These are phyloP conservation scores for Toxoplasma gondii DNA, from an alignment of 169 alveolate genomes.

Conservation along the genomic window DNA sequence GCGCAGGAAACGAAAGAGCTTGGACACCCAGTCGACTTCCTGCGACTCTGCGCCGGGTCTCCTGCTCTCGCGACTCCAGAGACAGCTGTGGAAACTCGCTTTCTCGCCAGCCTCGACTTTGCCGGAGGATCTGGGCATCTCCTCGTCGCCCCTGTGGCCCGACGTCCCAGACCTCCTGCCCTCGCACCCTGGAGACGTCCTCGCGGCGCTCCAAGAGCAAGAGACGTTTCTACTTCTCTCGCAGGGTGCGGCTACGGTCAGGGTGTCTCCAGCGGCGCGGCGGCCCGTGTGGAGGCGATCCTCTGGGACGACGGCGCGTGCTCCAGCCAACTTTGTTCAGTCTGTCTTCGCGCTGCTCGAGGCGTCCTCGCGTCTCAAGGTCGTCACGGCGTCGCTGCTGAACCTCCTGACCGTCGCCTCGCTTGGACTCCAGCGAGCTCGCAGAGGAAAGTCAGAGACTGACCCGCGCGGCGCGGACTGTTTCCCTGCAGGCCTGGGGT, in stretches of 20 bases:
- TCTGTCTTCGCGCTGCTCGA: constrained; percentile 29
- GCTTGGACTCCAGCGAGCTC: neutral
- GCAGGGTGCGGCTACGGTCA: neutral
- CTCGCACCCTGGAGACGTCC: constrained; percentile 13
- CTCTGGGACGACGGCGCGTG: neutral
- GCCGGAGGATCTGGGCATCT: neutral
- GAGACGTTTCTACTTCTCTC: neutral
- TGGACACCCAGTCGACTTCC: neutral
- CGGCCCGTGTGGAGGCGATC: neutral
- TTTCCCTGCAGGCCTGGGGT: neutral
- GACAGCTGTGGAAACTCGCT: neutral
- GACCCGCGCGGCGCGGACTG: neutral
- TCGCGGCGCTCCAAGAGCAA: neutral
- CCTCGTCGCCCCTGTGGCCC: constrained; percentile 21
- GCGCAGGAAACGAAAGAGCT: neutral
- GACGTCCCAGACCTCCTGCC: constrained; percentile 10
- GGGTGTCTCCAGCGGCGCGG: neutral
- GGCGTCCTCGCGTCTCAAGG: neutral
- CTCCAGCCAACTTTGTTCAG: constrained; percentile 32
- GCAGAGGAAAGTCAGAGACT: neutral
- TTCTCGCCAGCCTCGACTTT: neutral
- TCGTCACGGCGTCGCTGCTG: neutral
- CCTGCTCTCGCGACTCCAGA: constrained; percentile 9
- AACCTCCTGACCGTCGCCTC: constrained; percentile 23
- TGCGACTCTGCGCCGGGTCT: neutral